A percentile compares a stretch with the other conserved stretches of the same genome.
Evolutionary conservation across 495 filamentous ascomycete genomes (phyloP).

Genomic region (Hypoxylon trugodes): DNA sequence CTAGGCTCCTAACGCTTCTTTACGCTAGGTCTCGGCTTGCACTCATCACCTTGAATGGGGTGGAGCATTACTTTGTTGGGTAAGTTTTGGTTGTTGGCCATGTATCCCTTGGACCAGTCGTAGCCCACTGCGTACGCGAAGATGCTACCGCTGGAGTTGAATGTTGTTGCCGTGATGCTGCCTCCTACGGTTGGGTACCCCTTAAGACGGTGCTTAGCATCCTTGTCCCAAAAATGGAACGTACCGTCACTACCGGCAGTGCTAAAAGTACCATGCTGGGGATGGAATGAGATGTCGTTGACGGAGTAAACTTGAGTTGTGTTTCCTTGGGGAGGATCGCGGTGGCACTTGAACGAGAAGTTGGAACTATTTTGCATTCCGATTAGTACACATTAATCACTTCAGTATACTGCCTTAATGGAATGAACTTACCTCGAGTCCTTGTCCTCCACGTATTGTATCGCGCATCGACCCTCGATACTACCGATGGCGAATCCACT

Average conservation of each 20-base stretch:
- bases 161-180: constrained; percentile 78
- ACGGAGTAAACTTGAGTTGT: constrained; percentile 85
- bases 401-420: background rate
- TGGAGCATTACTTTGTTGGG: constrained; percentile 90
- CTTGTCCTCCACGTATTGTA: constrained; percentile 89
- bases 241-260: constrained; percentile 90
- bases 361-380: constrained; percentile 62
- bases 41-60: constrained; percentile 77
- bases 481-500: constrained; percentile 85
- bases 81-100: constrained; percentile 70
- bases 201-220: constrained; percentile 84
- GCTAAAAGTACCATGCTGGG: constrained; percentile 80
- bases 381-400: no score
- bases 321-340: constrained; percentile 70
- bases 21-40: constrained; percentile 76
- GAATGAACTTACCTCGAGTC: constrained; percentile 66
- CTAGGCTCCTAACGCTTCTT: constrained; percentile 72
- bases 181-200: constrained; percentile 87
- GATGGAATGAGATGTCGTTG: constrained; percentile 90
- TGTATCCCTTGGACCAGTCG: constrained; percentile 93
- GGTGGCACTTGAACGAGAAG: constrained; percentile 95
- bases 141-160: constrained; percentile 78
- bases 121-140: constrained; percentile 94
- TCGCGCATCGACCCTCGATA: constrained; percentile 89
- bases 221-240: constrained; percentile 92